These are phyloP conservation scores for Puccinia horiana DNA, from an alignment of 1,284 basidiomycete genomes.

Conservation along the genomic window DNA sequence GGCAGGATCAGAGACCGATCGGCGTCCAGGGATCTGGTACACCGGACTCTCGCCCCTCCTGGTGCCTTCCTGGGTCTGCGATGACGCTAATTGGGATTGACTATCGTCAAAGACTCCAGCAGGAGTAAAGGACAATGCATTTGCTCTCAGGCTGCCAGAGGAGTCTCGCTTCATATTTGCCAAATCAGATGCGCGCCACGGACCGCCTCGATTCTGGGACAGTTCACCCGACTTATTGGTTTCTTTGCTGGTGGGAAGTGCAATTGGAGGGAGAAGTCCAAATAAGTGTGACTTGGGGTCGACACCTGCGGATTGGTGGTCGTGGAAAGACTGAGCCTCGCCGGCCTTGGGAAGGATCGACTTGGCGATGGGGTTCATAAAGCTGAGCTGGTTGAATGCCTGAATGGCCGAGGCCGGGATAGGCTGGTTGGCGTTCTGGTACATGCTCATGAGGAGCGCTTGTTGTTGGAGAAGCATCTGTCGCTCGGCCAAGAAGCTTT, in stretches of 20 bases:
- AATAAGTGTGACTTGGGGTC: constrained; percentile 5
- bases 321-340: background rate
- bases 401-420: background rate
- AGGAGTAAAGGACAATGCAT: constrained; percentile 36
- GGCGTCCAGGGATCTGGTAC: constrained; percentile 40
- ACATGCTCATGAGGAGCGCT: constrained; percentile 39
- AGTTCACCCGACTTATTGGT: background rate
- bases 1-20: constrained; percentile 48
- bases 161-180: constrained; percentile 25
- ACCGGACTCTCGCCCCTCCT: constrained; percentile 10
- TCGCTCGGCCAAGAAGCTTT: constrained; percentile 40
- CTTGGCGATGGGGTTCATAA: background rate
- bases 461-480: constrained; percentile 45
- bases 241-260: constrained; percentile 23
- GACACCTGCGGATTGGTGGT: background rate
- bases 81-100: background rate
- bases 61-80: background rate
- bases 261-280: constrained; percentile 37
- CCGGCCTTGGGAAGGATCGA: background rate
- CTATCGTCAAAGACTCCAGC: background rate
- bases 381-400: constrained; percentile 23
- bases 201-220: background rate
- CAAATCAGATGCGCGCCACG: background rate
- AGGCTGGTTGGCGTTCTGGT: constrained; percentile 31
- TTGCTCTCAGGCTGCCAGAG: constrained; percentile 31